These are phyloP conservation scores for Xylariaceae sp. DNA, from an alignment of 2,329 filamentous ascomycete species.

Conservation along the genomic window DNA sequence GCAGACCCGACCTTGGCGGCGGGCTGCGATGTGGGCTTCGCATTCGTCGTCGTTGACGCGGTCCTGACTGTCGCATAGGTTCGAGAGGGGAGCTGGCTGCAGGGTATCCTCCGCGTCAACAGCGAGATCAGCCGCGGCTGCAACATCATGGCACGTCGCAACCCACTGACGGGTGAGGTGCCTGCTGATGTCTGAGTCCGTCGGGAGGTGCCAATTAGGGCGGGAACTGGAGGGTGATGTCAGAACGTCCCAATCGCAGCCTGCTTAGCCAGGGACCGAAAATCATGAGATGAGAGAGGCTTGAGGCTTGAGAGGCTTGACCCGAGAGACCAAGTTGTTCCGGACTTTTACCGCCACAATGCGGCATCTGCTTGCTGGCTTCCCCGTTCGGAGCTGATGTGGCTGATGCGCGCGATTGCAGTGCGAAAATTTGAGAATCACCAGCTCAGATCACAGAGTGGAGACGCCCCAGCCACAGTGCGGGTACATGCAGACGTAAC, in stretches of 20 bases:
- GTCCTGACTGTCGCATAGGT: conserved; percentile 28
- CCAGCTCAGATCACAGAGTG: background rate
- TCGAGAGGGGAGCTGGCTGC: conserved; percentile 25
- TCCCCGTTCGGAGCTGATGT: background rate
- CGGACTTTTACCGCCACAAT: background rate
- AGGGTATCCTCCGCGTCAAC: conserved; percentile 26
- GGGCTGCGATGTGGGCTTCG: conserved; percentile 16
- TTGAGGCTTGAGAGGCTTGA: conserved; percentile 18
- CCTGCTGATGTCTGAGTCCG: conserved; percentile 13
- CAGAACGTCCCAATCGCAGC: conserved; percentile 10
- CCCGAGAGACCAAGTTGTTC: background rate
- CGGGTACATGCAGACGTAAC: background rate
- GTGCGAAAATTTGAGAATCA: too few species aligned
- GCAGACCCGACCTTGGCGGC: conserved; percentile 15
- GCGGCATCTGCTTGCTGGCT: background rate
- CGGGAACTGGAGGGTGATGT: conserved; percentile 2
- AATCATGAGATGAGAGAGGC: conserved; percentile 26
- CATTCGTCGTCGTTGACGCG: conserved; percentile 12
- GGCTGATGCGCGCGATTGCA: conserved; percentile 1
- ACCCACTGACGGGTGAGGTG: conserved; percentile 12
- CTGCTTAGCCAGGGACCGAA: conserved; percentile 15
- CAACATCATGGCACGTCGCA: conserved; percentile 30
- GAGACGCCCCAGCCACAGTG: background rate
- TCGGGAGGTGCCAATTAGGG: conserved; percentile 10
- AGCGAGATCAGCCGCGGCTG: conserved; percentile 31